Evolutionary conservation across 371 early-diverging fungal species (phyloP).

Genomic region (Mortierella sp.): DNA sequence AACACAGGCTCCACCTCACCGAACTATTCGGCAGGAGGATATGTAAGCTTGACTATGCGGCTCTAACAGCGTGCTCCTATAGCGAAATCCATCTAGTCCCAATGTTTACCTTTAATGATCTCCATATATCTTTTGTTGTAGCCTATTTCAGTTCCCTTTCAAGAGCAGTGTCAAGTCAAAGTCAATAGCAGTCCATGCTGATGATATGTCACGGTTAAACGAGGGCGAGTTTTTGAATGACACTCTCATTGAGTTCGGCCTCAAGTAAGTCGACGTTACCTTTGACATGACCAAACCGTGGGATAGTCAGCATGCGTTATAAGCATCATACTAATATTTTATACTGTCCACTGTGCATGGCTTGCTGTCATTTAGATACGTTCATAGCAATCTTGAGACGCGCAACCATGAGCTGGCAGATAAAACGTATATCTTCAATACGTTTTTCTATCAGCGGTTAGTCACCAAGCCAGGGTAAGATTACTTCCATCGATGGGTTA

Average conservation of each 20-base stretch:
- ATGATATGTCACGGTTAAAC: slow-evolving; percentile 61
- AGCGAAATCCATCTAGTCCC: not conserved
- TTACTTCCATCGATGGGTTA: not conserved
- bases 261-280: slow-evolving; percentile 56
- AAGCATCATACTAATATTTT: not conserved
- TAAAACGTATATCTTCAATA: slow-evolving; percentile 40
- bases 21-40: no score
- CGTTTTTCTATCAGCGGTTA: slow-evolving; percentile 47
- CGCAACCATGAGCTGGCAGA: slow-evolving; percentile 19
- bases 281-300: not conserved
- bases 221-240: slow-evolving; percentile 71
- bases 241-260: slow-evolving; percentile 69
- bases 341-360: not conserved
- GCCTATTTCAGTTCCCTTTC: slow-evolving; percentile 51
- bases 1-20: no score
- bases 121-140: not conserved
- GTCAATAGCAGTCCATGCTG: slow-evolving; percentile 55
- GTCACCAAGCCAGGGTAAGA: slow-evolving; percentile 28
- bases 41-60: no score
- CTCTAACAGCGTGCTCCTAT: no score
- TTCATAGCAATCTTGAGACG: slow-evolving; percentile 26
- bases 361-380: slow-evolving; percentile 13
- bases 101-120: not conserved
- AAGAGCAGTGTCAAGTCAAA: slow-evolving; percentile 32
- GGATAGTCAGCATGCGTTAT: not conserved